Conservation (phyloP, 192 early-diverging fungal genomes). For the Coemansia sp. region DNA sequence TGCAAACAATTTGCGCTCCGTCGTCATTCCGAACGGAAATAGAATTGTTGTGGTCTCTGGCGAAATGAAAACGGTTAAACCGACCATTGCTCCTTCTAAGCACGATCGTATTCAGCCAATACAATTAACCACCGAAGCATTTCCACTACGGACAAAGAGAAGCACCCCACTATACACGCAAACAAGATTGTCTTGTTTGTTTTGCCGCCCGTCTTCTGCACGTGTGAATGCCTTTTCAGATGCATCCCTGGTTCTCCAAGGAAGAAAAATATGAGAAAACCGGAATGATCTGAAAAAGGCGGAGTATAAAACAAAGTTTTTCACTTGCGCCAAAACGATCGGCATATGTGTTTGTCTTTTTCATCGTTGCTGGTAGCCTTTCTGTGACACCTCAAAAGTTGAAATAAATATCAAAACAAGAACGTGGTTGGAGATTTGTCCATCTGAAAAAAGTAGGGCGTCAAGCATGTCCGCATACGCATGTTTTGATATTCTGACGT, state of each 20-base stretch:
- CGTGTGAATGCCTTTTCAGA: neutral
- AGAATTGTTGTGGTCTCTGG: too few relatives aligned
- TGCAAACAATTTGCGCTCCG: too few relatives aligned
- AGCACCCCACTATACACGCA: too few relatives aligned
- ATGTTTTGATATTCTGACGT: neutral
- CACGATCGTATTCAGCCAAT: too few relatives aligned
- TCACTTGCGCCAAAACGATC: neutral
- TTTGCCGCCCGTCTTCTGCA: neutral
- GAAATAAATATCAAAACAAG: constrained; percentile 2
- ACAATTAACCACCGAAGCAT: too few relatives aligned
- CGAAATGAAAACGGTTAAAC: too few relatives aligned
- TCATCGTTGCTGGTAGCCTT: too few relatives aligned
- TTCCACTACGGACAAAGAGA: too few relatives aligned
- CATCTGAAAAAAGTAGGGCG: neutral
- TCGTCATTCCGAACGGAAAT: too few relatives aligned
- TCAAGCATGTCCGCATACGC: neutral
- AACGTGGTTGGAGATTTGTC: neutral
- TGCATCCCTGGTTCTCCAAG: neutral
- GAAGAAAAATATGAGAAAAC: neutral
- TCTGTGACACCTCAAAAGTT: neutral
- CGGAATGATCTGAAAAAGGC: neutral
- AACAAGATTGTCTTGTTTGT: neutral
- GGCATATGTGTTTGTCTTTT: neutral
- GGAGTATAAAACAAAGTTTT: neutral
- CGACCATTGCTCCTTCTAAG: too few relatives aligned